Evolutionary conservation across 2,329 filamentous ascomycete species (phyloP).

Genomic region (Myrmaecium sp.): DNA sequence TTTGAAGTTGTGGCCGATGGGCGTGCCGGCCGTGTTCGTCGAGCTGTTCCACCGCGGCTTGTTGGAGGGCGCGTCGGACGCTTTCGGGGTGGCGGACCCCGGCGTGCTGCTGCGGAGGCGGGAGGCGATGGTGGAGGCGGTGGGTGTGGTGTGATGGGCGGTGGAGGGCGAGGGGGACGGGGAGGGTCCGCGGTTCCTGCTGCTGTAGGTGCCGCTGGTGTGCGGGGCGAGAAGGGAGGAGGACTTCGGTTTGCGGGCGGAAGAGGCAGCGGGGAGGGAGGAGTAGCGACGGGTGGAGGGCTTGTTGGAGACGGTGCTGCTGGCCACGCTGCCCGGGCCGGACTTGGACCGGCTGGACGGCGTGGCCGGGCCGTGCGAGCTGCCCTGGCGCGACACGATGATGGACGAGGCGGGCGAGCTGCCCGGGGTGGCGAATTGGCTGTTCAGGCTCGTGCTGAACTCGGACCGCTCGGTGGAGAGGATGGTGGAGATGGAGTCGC

Average conservation of each 20-base stretch:
- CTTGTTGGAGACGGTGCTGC: constrained; percentile 22
- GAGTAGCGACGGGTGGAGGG: constrained; percentile 30
- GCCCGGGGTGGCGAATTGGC: constrained; percentile 43
- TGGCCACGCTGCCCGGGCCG: constrained; percentile 28
- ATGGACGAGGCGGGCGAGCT: constrained; percentile 52
- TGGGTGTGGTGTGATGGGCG: constrained; percentile 1
- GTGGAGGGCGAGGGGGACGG: constrained; percentile 2
- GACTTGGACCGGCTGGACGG: constrained; percentile 27
- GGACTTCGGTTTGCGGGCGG: constrained; percentile 12
- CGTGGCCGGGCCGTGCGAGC: constrained; percentile 27
- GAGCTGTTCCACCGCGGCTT: constrained; percentile 24
- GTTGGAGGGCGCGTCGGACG: constrained; percentile 9
- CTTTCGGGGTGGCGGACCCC: constrained; percentile 12
- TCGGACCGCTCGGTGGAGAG: constrained; percentile 66
- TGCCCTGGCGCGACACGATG: constrained; percentile 34
- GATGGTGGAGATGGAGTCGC: constrained; percentile 87
- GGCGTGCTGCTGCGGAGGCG: no score
- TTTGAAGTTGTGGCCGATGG: constrained; percentile 22
- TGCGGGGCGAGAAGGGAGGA: constrained; percentile 9
- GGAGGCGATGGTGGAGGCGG: constrained; percentile 1
- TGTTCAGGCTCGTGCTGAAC: no score
- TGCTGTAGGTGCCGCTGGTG: constrained; percentile 10
- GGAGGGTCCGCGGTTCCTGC: constrained; percentile 2
- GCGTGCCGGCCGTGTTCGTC: constrained; percentile 20
- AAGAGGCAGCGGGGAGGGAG: constrained; percentile 23